phyloP scores from a whole-genome alignment of 441 rosid species.

The Populus hybrid region DNA sequence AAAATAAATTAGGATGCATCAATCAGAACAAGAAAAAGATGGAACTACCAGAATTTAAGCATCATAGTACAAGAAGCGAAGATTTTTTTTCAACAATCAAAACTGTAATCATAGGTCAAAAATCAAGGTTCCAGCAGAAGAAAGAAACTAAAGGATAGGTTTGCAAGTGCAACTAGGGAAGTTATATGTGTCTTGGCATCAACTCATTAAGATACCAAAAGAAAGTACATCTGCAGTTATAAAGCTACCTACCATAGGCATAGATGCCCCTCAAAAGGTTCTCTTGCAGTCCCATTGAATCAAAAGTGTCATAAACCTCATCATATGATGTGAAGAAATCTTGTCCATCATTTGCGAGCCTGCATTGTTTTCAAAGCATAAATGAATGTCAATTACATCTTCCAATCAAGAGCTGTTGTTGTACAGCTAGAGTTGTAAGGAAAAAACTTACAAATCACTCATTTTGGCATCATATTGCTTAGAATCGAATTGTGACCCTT shows the following conservation, averaged over 20 bases:
- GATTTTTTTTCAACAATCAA: neutral
- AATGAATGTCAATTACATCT: neutral
- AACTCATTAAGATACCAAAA: neutral
- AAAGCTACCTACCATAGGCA: slow-evolving; percentile 53
- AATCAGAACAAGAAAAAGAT: neutral
- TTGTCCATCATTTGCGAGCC: slow-evolving; percentile 43
- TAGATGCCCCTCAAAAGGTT: slow-evolving; percentile 47
- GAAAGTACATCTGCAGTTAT: slow-evolving; percentile 23
- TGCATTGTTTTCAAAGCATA: slow-evolving; percentile 8
- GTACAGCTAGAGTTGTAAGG: neutral
- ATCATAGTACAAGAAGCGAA: no score
- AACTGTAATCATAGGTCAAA: neutral
- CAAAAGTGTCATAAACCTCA: slow-evolving; percentile 59
- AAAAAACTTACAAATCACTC: slow-evolving; percentile 39
- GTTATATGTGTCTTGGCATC: neutral
- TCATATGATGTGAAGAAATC: slow-evolving; percentile 61
- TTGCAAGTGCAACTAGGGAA: neutral
- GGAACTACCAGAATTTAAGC: neutral
- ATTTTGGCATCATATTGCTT: slow-evolving; percentile 68
- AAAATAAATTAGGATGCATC: neutral
- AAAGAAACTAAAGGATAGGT: neutral
- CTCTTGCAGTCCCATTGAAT: slow-evolving; percentile 63
- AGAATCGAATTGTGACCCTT: slow-evolving; percentile 76
- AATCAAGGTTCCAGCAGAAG: neutral
- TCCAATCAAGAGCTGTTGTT: neutral